Evolutionary conservation across 352 stramenopile species (phyloP).

Genomic region (Globisporangium polare): DNA sequence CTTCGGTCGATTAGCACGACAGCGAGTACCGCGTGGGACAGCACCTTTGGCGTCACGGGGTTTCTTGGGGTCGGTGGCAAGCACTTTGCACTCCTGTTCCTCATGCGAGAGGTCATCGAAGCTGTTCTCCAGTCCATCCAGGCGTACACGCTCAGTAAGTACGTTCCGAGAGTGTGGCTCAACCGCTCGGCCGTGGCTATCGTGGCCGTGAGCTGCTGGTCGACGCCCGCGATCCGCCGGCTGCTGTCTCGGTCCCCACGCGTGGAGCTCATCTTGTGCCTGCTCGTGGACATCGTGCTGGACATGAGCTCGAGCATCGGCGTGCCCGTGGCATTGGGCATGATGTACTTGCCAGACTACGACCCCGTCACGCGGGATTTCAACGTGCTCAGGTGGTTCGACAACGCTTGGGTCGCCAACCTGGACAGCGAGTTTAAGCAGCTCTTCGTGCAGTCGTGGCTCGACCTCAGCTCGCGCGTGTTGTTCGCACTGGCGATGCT

Average conservation of each 20-base stretch:
- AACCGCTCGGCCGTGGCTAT: background rate
- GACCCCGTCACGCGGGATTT: background rate
- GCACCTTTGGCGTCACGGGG: constrained; percentile 2
- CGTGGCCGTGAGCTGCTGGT: constrained; percentile 10
- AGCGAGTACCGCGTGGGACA: background rate
- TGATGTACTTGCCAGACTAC: constrained; percentile 1
- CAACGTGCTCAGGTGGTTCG: background rate
- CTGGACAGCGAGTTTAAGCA: constrained; percentile 12
- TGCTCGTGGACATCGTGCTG: constrained; percentile 6
- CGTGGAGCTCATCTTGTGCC: constrained; percentile 1
- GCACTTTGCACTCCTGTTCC: constrained; percentile 12
- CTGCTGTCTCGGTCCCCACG: background rate
- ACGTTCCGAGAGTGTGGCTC: constrained; percentile 4
- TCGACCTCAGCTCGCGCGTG: constrained; percentile 6
- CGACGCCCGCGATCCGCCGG: background rate
- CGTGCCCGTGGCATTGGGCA: background rate
- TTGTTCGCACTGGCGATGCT: constrained; percentile 8
- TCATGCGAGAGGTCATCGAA: constrained; percentile 15
- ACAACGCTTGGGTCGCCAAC: constrained; percentile 7
- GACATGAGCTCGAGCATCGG: constrained; percentile 10
- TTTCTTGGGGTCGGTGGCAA: constrained; percentile 12
- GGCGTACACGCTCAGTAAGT: constrained; percentile 11
- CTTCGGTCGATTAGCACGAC: background rate
- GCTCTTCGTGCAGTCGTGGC: constrained; percentile 10
- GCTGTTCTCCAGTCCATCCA: constrained; percentile 15